These are phyloP conservation scores for Penicillium pancosmium DNA, from an alignment of 495 filamentous ascomycete genomes.

Conservation along the genomic window DNA sequence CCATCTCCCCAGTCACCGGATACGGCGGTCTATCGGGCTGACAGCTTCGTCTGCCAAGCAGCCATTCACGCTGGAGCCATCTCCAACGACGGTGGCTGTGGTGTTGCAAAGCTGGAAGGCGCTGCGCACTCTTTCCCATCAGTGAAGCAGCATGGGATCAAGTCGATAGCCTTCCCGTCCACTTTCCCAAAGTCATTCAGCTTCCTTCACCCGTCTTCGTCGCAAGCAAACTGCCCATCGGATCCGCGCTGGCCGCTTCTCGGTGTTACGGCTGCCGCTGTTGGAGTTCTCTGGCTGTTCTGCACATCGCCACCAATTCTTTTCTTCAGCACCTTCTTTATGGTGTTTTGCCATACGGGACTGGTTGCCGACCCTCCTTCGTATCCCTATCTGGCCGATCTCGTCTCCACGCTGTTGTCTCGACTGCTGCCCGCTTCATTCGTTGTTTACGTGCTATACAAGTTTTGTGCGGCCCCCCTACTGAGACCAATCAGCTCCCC, in stretches of 20 bases:
- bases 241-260: constrained; percentile 77
- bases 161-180: constrained; percentile 70
- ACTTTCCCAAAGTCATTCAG: constrained; percentile 76
- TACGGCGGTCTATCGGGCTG: constrained; percentile 67
- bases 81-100: constrained; percentile 75
- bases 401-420: constrained; percentile 71
- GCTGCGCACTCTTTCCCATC: constrained; percentile 62
- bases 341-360: constrained; percentile 77
- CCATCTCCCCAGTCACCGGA: constrained; percentile 48
- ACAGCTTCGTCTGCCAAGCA: constrained; percentile 80
- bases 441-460: constrained; percentile 72
- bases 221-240: constrained; percentile 43
- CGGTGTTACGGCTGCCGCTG: constrained; percentile 70
- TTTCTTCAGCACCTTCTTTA: constrained; percentile 72
- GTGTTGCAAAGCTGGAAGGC: constrained; percentile 70
- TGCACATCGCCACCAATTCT: constrained; percentile 68
- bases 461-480: constrained; percentile 60
- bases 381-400: constrained; percentile 52
- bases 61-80: constrained; percentile 80
- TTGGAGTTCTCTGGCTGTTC: constrained; percentile 66
- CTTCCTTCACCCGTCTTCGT: constrained; percentile 54
- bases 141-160: constrained; percentile 64
- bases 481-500: constrained; percentile 60
- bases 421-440: constrained; percentile 79
- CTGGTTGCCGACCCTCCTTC: constrained; percentile 76